phyloP scores from a whole-genome alignment of 2,329 filamentous ascomycete species.

The Lasiodiplodia sp. region DNA sequence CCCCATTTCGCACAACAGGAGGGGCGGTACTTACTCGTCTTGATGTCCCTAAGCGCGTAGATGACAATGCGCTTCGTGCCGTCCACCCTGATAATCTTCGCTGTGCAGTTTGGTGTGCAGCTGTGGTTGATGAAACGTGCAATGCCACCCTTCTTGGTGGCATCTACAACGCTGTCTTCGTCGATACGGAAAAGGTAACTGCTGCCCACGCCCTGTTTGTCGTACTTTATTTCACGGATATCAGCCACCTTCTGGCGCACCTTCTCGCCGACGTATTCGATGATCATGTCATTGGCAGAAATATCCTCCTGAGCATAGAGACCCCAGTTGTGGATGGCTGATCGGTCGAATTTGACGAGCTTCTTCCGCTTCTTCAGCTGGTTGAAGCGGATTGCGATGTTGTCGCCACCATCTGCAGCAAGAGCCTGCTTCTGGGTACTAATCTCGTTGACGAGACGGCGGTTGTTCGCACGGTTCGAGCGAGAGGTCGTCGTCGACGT shows the following conservation, averaged over 20 bases:
- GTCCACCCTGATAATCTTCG: conserved; percentile 99
- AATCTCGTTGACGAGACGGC: conserved; percentile 90
- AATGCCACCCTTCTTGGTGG: conserved; percentile 97
- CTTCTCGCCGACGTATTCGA: conserved; percentile 98
- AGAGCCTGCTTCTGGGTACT: conserved; percentile 87
- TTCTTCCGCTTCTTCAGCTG: conserved; percentile 99
- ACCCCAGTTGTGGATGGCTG: conserved; percentile 98
- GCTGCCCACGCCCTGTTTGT: conserved; percentile 95
- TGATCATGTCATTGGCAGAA: conserved; percentile 97
- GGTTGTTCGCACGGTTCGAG: conserved; percentile 93
- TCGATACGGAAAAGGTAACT: conserved; percentile 98
- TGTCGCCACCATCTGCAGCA: conserved; percentile 69
- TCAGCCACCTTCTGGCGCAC: conserved; percentile 98
- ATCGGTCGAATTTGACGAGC: conserved; percentile 95
- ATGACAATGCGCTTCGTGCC: conserved; percentile 99
- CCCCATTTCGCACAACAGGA: background rate
- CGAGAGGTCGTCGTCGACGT: conserved; percentile 89
- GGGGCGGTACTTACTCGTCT: conserved; percentile 74
- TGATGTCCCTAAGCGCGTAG: conserved; percentile 94
- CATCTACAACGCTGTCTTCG: conserved; percentile 96
- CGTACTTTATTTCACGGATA: conserved; percentile 87
- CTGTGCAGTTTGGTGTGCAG: conserved; percentile 97
- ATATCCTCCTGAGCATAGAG: conserved; percentile 98
- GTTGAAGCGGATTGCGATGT: conserved; percentile 95
- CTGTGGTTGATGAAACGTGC: conserved; percentile 99